Base-by-base conservation (phyloP, 208 protist genomes). In the Angomonas ambiguus region DNA sequence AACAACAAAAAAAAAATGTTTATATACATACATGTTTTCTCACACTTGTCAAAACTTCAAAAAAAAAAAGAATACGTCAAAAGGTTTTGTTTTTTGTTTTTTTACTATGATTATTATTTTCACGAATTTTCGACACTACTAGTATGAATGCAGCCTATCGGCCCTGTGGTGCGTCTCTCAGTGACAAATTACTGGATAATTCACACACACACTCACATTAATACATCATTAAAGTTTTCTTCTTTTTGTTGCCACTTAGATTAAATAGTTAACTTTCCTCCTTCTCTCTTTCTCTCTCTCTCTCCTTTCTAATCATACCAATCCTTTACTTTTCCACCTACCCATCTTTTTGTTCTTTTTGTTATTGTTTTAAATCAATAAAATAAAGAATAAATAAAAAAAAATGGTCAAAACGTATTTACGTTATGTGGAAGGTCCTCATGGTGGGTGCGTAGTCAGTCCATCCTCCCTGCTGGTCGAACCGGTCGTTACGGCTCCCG, bases 331-430 rank as follows among this genome's bases (percentile, higher is more conserved):
- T 56, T 13, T 67, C 45, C 41, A 38, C 57, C 31, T 25, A 13
- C 32, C 31, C 49, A 32, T 62, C 35, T 67, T 34, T 62, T 42
- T 63, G 49, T 45, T 55, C 56, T 68, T 32, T 48, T 59, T 4
- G 38, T 30, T 57, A n/a, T 6, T 38, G 2, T 4, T 45, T 22
- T 38, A 42, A 4, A 49, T 10, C 41, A 22, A 32, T 16, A 27
- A 22, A 33, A 31, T 51, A 61, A 51, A 5, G 32, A 64, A 33
- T 27, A 51, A 2, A 53, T 1, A 53, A 65, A 53, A n/a, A 20
- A 18, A 42, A 41, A 41, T 95, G 34, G 90, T 85, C 16, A 96
- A 96, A 71, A 96, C 81, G 1, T 96, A 96, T 62, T 74, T 96
- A 24, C 85, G 91, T 64, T 96, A 96, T 62, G 79, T 88, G 18